A percentile compares a stretch with the other conserved stretches of the same genome.
Evolutionary conservation across 352 stramenopile genomes (phyloP).

Genomic region (Elongisporangium senticosum): DNA sequence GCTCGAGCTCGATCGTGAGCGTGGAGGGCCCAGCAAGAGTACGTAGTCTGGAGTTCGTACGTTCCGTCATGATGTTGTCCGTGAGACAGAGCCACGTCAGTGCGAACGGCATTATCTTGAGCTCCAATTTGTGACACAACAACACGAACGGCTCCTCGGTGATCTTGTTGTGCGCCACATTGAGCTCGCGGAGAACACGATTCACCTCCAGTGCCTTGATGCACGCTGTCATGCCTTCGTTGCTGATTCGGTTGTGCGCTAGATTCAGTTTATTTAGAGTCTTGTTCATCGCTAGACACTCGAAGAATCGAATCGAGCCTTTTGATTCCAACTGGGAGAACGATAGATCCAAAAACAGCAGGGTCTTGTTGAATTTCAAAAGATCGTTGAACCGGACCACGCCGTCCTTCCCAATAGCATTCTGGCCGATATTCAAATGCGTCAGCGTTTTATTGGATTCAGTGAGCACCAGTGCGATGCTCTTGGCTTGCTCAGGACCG

Average conservation of each 20-base stretch:
- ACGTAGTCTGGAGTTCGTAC: constrained; percentile 25
- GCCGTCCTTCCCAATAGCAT: constrained; percentile 53
- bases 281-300: constrained; percentile 55
- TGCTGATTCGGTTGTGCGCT: constrained; percentile 64
- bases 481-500: constrained; percentile 34
- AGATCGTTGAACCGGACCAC: constrained; percentile 44
- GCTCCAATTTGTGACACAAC: constrained; percentile 28
- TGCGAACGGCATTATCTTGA: constrained; percentile 11
- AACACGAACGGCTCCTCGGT: constrained; percentile 64
- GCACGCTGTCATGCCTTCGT: constrained; percentile 65
- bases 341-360: constrained; percentile 62
- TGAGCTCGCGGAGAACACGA: constrained; percentile 50
- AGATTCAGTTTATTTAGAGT: constrained; percentile 43
- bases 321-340: constrained; percentile 50
- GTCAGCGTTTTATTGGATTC: constrained; percentile 46
- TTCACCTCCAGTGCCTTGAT: constrained; percentile 53
- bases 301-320: constrained; percentile 56
- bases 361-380: constrained; percentile 40
- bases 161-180: constrained; percentile 68
- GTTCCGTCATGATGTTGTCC: constrained; percentile 59
- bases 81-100: constrained; percentile 55
- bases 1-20: constrained; percentile 42
- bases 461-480: constrained; percentile 35
- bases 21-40: constrained; percentile 15
- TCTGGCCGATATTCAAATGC: constrained; percentile 50